These are phyloP conservation scores for Sphagnum contortum DNA, from an alignment of 225 moss, liverwort and hornwort species.

Conservation along the genomic window DNA sequence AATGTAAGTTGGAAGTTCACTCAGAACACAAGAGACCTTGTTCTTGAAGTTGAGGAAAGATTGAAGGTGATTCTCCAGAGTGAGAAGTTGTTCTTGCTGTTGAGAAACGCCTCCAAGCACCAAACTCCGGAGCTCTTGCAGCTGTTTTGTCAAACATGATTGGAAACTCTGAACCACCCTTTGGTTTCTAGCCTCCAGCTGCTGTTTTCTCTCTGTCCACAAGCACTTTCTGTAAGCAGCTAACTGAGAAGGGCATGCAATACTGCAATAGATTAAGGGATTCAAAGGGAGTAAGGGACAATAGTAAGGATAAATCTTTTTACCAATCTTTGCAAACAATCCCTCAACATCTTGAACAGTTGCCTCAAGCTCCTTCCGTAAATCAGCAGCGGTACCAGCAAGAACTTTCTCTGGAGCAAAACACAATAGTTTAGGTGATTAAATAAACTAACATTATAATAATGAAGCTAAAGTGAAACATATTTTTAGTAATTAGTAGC, in stretches of 20 bases:
- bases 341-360: constrained; percentile 68
- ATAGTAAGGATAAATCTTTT: background rate
- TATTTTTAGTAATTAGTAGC: background rate
- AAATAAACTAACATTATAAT: too few species aligned
- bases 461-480: too few species aligned
- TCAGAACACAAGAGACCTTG: constrained; percentile 22
- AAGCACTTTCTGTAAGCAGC: too few species aligned
- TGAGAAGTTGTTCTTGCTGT: constrained; percentile 66
- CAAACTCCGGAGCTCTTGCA: constrained; percentile 56
- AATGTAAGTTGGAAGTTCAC: too few species aligned
- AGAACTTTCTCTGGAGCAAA: constrained; percentile 55
- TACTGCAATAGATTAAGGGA: too few species aligned
- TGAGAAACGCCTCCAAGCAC: constrained; percentile 59
- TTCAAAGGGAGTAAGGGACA: too few species aligned
- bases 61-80: constrained; percentile 61
- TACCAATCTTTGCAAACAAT: constrained; percentile 81
- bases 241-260: too few species aligned
- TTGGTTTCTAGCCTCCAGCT: constrained; percentile 64
- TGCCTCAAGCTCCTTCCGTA: constrained; percentile 69
- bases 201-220: constrained; percentile 63
- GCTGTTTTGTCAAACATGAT: constrained; percentile 38
- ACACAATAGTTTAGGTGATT: background rate
- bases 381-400: constrained; percentile 50
- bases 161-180: constrained; percentile 56
- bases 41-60: constrained; percentile 48